Conservation (phyloP, 2,329 filamentous ascomycete species). For the Xylariaceae sp. region DNA sequence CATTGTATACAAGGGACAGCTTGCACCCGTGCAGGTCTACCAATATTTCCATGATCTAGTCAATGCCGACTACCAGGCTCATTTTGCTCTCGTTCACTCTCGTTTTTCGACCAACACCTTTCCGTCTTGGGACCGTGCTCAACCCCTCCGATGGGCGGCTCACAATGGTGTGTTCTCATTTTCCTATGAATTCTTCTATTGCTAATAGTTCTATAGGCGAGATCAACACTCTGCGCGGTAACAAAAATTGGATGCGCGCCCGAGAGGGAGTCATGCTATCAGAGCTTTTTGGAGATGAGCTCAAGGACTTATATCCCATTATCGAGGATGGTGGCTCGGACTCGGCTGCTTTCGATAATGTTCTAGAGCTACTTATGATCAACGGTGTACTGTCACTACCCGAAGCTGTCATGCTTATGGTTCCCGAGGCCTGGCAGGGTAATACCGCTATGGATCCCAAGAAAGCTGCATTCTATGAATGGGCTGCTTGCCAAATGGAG, state of each 20-base stretch:
- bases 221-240: slow-evolving; percentile 94
- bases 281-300: slow-evolving; percentile 84
- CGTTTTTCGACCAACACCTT: slow-evolving; percentile 99
- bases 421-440: slow-evolving; percentile 96
- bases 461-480: slow-evolving; percentile 97
- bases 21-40: slow-evolving; percentile 92
- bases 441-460: slow-evolving; percentile 88
- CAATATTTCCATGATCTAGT: slow-evolving; percentile 97
- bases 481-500: slow-evolving; percentile 98
- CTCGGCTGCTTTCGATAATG: slow-evolving; percentile 95
- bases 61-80: slow-evolving; percentile 93
- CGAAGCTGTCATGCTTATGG: slow-evolving; percentile 98
- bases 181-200: slow-evolving; percentile 4
- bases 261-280: slow-evolving; percentile 94
- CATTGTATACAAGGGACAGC: slow-evolving; percentile 97
- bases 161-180: slow-evolving; percentile 67
- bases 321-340: slow-evolving; percentile 96
- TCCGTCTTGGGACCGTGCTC: slow-evolving; percentile 95
- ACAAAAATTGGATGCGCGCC: slow-evolving; percentile 99
- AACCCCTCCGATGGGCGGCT: slow-evolving; percentile 92
- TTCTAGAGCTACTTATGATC: slow-evolving; percentile 87
- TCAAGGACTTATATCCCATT: slow-evolving; percentile 87
- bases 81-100: slow-evolving; percentile 95
- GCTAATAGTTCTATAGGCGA: slow-evolving; percentile 51
- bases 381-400: slow-evolving; percentile 93